Conservation (phyloP, 2,329 filamentous ascomycete genomes). For the Zalaria sp. region DNA sequence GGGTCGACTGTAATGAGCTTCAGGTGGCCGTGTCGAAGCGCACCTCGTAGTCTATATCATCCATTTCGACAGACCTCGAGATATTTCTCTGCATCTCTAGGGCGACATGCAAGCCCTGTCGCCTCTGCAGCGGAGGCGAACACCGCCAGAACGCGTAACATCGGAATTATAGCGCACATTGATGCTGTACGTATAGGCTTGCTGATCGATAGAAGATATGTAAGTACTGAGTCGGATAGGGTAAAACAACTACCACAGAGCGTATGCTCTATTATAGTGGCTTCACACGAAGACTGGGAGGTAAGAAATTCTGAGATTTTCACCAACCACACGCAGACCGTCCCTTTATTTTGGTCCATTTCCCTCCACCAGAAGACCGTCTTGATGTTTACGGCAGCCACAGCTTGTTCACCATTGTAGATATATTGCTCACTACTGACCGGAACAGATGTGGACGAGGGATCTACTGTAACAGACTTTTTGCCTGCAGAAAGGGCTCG, state of each 20-base stretch:
- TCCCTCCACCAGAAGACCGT: no score
- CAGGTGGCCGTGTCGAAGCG: conserved; percentile 2
- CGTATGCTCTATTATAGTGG: conserved; percentile 97
- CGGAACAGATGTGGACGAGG: conserved; percentile 69
- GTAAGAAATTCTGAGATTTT: conserved; percentile 19
- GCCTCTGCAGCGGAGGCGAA: neutral
- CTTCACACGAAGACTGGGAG: conserved; percentile 70
- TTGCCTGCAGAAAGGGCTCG: conserved; percentile 80
- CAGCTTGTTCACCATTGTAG: no score
- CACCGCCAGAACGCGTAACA: conserved; percentile 55
- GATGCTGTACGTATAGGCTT: conserved; percentile 50
- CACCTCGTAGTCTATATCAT: conserved; percentile 1
- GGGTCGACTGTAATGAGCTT: neutral
- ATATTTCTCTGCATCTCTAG: conserved; percentile 4
- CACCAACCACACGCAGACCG: no score
- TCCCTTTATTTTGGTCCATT: no score
- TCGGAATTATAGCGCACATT: conserved; percentile 97
- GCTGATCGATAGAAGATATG: neutral
- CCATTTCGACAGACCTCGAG: neutral
- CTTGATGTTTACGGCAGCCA: no score
- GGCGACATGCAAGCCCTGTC: conserved; percentile 3
- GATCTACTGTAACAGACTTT: conserved; percentile 94
- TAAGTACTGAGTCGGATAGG: conserved; percentile 28
- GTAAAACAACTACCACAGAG: conserved; percentile 97
- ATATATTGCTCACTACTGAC: neutral